These are phyloP conservation scores for Penicillium corylophilum DNA, from an alignment of 2,329 filamentous ascomycete genomes.

Conservation along the genomic window DNA sequence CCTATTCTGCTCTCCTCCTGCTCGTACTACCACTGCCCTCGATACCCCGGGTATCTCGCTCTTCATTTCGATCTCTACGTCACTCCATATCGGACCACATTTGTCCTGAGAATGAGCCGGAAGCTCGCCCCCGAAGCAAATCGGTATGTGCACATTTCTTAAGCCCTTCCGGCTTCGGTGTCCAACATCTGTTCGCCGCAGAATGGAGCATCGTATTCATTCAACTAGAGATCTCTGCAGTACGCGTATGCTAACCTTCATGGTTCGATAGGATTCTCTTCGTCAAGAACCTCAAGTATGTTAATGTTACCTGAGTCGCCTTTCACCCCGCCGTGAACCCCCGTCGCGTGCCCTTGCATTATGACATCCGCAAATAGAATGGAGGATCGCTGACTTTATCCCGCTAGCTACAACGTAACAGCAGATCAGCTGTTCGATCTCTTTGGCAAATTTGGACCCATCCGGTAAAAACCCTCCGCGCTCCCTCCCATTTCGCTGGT, in stretches of 20 bases:
- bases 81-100: slow-evolving; percentile 16
- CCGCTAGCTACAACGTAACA: slow-evolving; percentile 89
- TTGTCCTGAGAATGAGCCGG: slow-evolving; percentile 43
- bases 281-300: slow-evolving; percentile 98
- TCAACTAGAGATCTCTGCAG: background rate
- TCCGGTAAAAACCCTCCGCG: slow-evolving; percentile 67
- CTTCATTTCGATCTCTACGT: slow-evolving; percentile 16
- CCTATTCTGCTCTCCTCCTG: slow-evolving; percentile 19
- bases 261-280: slow-evolving; percentile 78
- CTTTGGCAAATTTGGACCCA: slow-evolving; percentile 95
- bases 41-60: slow-evolving; percentile 29
- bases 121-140: slow-evolving; percentile 99
- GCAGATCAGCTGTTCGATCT: slow-evolving; percentile 97
- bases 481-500: slow-evolving; percentile 10
- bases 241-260: slow-evolving; percentile 4
- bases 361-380: background rate
- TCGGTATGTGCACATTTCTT: slow-evolving; percentile 62
- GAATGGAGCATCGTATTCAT: slow-evolving; percentile 16
- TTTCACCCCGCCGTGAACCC: background rate
- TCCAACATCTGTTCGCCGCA: slow-evolving; percentile 6
- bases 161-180: slow-evolving; percentile 26
- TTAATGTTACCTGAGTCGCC: slow-evolving; percentile 23
- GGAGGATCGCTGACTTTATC: slow-evolving; percentile 9
- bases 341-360: background rate
- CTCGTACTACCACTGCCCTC: slow-evolving; percentile 17